These are phyloP conservation scores for Cytospora mali DNA, from an alignment of 2,329 filamentous ascomycete genomes.

Conservation along the genomic window DNA sequence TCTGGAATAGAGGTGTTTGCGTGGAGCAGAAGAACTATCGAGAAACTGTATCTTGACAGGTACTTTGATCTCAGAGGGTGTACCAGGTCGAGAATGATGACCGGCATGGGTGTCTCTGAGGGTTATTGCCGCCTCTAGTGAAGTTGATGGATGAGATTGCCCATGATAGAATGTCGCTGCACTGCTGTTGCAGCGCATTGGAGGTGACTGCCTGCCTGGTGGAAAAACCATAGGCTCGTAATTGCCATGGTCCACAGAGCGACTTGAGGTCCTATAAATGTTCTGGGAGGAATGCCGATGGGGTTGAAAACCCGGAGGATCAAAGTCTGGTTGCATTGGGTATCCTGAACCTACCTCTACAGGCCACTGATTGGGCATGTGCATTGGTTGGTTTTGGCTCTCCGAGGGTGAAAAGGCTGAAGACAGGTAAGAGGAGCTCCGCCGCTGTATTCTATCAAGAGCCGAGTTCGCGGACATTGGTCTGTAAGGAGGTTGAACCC, in stretches of 20 bases:
- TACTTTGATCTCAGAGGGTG: not conserved
- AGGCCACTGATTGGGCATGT: not conserved
- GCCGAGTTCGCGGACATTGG: not conserved
- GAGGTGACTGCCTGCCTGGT: not conserved
- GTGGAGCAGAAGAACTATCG: not conserved
- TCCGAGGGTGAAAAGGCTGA: not conserved
- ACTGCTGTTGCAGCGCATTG: not conserved
- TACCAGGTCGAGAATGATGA: not conserved
- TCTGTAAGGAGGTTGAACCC: too few species aligned
- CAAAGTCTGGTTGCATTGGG: not conserved
- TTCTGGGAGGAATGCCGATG: not conserved
- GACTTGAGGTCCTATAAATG: too few species aligned
- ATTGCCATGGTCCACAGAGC: too few species aligned
- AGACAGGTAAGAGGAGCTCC: not conserved
- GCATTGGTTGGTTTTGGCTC: not conserved
- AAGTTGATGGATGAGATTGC: not conserved
- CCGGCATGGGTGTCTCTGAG: not conserved
- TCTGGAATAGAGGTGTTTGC: not conserved
- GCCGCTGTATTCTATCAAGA: not conserved
- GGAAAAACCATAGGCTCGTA: not conserved
- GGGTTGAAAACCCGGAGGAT: not conserved
- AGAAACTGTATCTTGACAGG: slow-evolving; percentile 1
- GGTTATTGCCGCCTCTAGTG: not conserved
- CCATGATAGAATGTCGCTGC: not conserved
- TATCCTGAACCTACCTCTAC: too few species aligned